phyloP scores from a whole-genome alignment of 257 asterid genomes.

The Cordia subcordata region DNA sequence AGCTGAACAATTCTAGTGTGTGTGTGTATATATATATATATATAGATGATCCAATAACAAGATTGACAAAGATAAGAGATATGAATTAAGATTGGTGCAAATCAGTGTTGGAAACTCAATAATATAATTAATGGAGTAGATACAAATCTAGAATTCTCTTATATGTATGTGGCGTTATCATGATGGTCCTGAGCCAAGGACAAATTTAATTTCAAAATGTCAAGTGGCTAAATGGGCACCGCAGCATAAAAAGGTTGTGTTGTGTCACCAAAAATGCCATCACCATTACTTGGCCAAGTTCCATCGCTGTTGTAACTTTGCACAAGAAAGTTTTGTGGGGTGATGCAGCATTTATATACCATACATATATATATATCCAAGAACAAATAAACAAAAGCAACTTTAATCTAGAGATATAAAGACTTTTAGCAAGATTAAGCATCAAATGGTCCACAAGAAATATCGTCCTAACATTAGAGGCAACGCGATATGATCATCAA shows the following conservation, averaged over 20 bases:
- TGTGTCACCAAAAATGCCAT: conserved; percentile 18
- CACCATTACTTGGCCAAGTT: conserved; percentile 10
- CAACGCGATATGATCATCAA: too few relatives aligned
- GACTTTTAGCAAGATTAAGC: too few relatives aligned
- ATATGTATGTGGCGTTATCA: neutral
- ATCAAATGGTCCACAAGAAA: too few relatives aligned
- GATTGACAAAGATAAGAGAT: neutral
- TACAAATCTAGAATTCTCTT: neutral
- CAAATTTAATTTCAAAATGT: neutral
- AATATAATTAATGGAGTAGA: neutral
- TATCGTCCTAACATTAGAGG: too few relatives aligned
- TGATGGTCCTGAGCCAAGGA: neutral
- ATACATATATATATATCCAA: too few relatives aligned
- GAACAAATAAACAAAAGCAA: too few relatives aligned
- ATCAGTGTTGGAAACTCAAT: conserved; percentile 16
- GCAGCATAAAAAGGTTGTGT: neutral
- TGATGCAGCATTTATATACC: neutral
- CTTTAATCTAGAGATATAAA: too few relatives aligned
- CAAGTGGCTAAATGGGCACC: conserved; percentile 22
- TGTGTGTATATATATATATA: too few relatives aligned
- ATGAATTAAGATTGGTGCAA: conserved; percentile 10
- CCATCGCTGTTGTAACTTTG: conserved; percentile 1
- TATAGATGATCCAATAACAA: conserved; percentile 4
- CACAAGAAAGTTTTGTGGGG: too few relatives aligned
- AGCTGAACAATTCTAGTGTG: too few relatives aligned